Evolutionary conservation across 2,329 filamentous ascomycete genomes (phyloP), one percentile per base, ranked within the genome.

Genomic region (Clonostachys solani): DNA sequence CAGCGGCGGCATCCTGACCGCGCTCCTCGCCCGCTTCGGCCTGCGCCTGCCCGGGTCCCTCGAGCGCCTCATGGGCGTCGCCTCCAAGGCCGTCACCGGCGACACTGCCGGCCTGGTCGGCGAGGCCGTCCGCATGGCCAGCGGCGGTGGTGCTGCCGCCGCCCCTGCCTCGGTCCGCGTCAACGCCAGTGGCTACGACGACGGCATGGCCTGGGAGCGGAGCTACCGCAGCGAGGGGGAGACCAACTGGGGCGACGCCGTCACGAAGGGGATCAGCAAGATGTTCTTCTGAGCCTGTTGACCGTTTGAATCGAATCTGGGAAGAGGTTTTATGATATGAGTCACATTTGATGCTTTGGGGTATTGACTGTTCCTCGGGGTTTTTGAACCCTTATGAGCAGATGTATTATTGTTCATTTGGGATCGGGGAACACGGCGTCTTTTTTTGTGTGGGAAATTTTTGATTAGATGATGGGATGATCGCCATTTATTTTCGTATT

Each of bases 1-100:
- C 58, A 91, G 86, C 2, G 89, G 89, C 45, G 92, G 92, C 33
- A 86, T 89, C 29, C 69, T 96, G 54, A 84, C 84, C 9, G 88
- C 86, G 42, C 73, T 96, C 41, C 78, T 96, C 42, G 80, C 81
- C 36, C 83, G 84, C 61, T 87, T 96, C 65, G 92, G 92, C 18
- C 74, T 97, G 50, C 78, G 85, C 52, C 66, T 96, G 53, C 92
- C 92, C 1, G 73, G 75, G 6, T 67, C 74, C 12, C 61, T 91
- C 50, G 75, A 83, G 68, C 72, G 74, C 58, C 72, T 81, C 73
- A 63, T 84, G 34, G 78, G 78, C 53, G 54, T 77, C 48, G 78
- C 78, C 40, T 72, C 69, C 12, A 69, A 43, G 23, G 69, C 12
- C 69, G 36, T 48, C 44, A 35, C 66, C 3, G 74, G 77, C 42